Evolutionary conservation across 129 eudicot genomes (phyloP).

Genomic region (Glebionis coronaria): DNA sequence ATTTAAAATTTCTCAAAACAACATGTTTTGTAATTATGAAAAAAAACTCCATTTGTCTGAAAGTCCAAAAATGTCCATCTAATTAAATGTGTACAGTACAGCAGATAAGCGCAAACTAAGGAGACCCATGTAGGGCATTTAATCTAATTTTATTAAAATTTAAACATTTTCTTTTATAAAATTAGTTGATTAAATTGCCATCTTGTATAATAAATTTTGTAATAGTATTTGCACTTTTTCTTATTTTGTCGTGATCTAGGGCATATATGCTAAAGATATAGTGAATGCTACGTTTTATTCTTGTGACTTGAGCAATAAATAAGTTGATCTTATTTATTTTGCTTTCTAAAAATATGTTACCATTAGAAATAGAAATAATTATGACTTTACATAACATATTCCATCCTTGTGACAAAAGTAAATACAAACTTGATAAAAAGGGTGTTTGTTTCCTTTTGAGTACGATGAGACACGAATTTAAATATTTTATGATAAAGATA

Average conservation of each 20-base stretch:
- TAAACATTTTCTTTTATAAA: no score
- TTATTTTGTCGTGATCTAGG: background rate
- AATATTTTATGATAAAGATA: no score
- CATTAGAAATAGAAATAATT: background rate
- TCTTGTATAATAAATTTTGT: background rate
- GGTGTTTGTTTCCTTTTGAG: slow-evolving; percentile 15
- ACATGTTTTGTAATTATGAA: background rate
- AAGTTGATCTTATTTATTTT: background rate
- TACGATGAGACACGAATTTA: slow-evolving; percentile 13
- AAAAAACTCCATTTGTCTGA: no score
- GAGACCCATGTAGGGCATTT: background rate
- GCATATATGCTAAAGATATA: slow-evolving; percentile 24
- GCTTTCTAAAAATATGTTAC: background rate
- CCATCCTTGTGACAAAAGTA: slow-evolving; percentile 18
- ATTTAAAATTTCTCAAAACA: background rate
- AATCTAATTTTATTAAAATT: background rate
- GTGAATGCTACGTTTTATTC: slow-evolving; percentile 22
- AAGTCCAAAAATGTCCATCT: no score
- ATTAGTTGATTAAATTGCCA: no score
- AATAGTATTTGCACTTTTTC: no score
- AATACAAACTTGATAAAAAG: slow-evolving; percentile 16
- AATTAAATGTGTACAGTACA: no score
- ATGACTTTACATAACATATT: slow-evolving; percentile 19
- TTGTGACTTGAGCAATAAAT: slow-evolving; percentile 14
- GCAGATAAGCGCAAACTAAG: background rate